Evolutionary conservation across 108 stramenopile genomes (phyloP), one percentile per base, ranked within the genome.

Genomic region (Pseudonitzschia pungens): DNA sequence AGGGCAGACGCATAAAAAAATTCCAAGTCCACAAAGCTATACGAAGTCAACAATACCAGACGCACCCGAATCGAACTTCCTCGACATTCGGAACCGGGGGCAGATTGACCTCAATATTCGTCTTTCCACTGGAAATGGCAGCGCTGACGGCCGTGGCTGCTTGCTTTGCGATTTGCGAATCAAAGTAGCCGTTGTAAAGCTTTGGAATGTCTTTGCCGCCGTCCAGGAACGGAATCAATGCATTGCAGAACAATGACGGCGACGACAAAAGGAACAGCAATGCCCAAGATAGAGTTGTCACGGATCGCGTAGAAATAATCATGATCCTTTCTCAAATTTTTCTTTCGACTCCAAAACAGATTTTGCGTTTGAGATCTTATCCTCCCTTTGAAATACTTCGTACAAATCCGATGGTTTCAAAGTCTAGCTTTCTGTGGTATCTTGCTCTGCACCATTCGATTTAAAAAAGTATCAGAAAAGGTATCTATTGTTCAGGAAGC

Each of bases 21-120:
- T 36, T 6, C 36, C 6, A 36, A 5, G 4, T 5, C 6, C 36
- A 36, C 36, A 6, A 36, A 36, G 36, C 36, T 5, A 5, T 36
- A 36, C 36, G 36, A 36, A 36, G 4, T 36, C 6, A 6, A 36
- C 4, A 36, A 36, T 36, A 36, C 36, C 36, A 6, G 5, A 73
- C 42, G 40, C 56, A 75, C 58, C 75, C 69, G 32, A 65, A 64
- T 48, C 48, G n/a, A 8, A 84, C 91, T 74, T 92, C 91, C 53
- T 93, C 92, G 5, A 93, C 83, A 70, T 93, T 93, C 3, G 92
- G 92, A 9, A 92, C 82, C 0, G 92, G 82, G 27, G 92, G 92
- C 59, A 93, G 89, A 29, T 93, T 79, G 26, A 93, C 87, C 53
- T 93, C 89, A 43, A 93, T 91, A 55, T 91, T 90, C 27, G 56